Evolutionary conservation across 2,329 filamentous ascomycete species (phyloP), one percentile per base, ranked within the genome.

Genomic region (Amauroascus verrucosus): DNA sequence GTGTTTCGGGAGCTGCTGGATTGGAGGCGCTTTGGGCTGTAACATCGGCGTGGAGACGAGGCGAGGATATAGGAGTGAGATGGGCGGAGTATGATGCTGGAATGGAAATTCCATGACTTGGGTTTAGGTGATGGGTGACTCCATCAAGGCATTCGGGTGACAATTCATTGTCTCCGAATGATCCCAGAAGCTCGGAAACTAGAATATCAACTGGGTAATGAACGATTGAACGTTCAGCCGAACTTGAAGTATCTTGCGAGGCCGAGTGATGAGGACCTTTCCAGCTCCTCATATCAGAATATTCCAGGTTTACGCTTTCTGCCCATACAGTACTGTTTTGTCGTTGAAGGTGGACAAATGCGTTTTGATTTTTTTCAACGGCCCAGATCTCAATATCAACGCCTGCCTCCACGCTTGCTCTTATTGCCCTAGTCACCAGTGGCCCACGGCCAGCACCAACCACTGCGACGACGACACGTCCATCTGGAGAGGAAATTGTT

Each of bases 281-380:
- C 94, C 94, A 98, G 56, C 85, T 85, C 47, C 93, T 84, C 93
- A 98, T 98, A 67, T 98, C 93, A 0, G 89, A 95, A 72, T 95
- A 94, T 59, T 97, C 84, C 30, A 98, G 81, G 1, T 84, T 90
- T 18, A 96, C 91, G 51, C 78, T 79, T 20, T 83, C 82, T 54
- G 75, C 78, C 93, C 93, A 98, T n/a, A 82, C 77, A 16, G 78
- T 80, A 58, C 84, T 77, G 64, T 97, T 97, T 65, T 94, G 88
- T 22, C 87, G 80, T 57, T 95, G 82, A 1, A 98, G 80, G 59
- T 96, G 83, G 6, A 98, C 90, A 66, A 91, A 97, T 0, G 93
- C 93, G 64, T 98, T 97, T 3, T 88, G 93, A 69, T 98, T 98
- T 77, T 98, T 98, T 71, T 98, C 93, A 2, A 98, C 82, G 0